phyloP scores from a whole-genome alignment of 2,329 filamentous ascomycete genomes.

The Stylonectria norvegica region DNA sequence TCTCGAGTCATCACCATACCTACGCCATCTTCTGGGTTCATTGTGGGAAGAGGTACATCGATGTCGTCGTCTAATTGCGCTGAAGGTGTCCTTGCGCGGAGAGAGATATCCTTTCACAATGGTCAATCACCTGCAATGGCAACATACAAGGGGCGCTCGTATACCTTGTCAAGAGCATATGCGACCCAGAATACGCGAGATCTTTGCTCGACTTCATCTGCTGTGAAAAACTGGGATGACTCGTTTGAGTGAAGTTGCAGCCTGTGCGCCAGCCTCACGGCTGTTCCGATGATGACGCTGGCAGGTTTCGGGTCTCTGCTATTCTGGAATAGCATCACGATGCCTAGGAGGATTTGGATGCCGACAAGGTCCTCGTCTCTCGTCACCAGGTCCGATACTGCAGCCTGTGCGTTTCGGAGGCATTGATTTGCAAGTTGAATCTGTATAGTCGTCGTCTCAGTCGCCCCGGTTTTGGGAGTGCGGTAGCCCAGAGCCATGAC shows the following conservation, averaged over 20 bases:
- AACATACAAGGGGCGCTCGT: neutral
- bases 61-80: conserved; percentile 39
- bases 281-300: conserved; percentile 37
- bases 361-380: conserved; percentile 37
- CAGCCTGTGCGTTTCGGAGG: conserved; percentile 37
- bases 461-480: conserved; percentile 17
- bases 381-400: conserved; percentile 37
- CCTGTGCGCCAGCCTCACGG: conserved; percentile 37
- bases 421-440: conserved; percentile 27
- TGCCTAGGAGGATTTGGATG: conserved; percentile 37
- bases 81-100: conserved; percentile 36
- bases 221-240: conserved; percentile 19
- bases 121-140: neutral
- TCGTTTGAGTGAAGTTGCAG: conserved; percentile 34
- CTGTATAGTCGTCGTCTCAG: conserved; percentile 14
- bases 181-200: conserved; percentile 41
- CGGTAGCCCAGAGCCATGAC: conserved; percentile 37
- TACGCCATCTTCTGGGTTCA: conserved; percentile 28
- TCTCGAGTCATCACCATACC: conserved; percentile 36
- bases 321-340: conserved; percentile 38
- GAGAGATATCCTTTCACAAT: conserved; percentile 29
- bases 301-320: conserved; percentile 36
- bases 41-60: conserved; percentile 36
- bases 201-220: conserved; percentile 33
- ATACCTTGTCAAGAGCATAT: conserved; percentile 40